Evolutionary conservation across 2,329 filamentous ascomycete species (phyloP), one percentile per base, ranked within the genome.

Genomic region (Sporothrix schenckii): DNA sequence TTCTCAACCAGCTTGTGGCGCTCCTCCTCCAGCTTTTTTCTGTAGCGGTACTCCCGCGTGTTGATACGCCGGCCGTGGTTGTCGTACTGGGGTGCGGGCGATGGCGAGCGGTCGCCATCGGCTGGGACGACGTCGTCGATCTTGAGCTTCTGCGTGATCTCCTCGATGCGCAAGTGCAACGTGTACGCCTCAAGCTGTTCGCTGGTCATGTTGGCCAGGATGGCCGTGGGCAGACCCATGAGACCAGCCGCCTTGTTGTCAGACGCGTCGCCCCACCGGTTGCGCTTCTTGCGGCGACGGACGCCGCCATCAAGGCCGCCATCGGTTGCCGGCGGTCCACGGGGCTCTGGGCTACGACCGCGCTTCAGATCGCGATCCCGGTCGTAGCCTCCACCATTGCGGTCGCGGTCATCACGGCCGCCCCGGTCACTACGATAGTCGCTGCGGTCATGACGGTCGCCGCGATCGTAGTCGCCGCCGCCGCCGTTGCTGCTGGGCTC

Each of bases 21-120:
- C 84, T 99, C 95, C 80, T 99, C 95, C 83, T 99, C 95, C 74
- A 99, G 92, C 74, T 91, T 91, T 87, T 98, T 99, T 80, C 94
- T 91, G 84, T 99, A 99, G 78, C 95, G 93, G 83, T 94, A 97
- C 84, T 99, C 96, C 82, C 96, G 90, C 71, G 96, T 99, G 83
- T 99, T 99, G 83, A 98, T 93, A 93, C 95, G 95, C 76, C 94
- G 92, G 85, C 95, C 95, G 79, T 97, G 96, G 85, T 99, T 99
- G 82, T 99, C 95, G 84, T 99, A 99, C 82, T 98, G 94, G 13
- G 95, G 95, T 47, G 95, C 87, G 50, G 95, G 95, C 72, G 95
- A 99, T 24, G 94, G 94, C 71, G 95, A 99, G 24, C 95, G 89
- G 79, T 98, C 94, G 76, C 93, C 94, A 82, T 98, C 95, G 76